phyloP scores from a whole-genome alignment of 2,329 filamentous ascomycete species.

The Alternaria gaisen region DNA sequence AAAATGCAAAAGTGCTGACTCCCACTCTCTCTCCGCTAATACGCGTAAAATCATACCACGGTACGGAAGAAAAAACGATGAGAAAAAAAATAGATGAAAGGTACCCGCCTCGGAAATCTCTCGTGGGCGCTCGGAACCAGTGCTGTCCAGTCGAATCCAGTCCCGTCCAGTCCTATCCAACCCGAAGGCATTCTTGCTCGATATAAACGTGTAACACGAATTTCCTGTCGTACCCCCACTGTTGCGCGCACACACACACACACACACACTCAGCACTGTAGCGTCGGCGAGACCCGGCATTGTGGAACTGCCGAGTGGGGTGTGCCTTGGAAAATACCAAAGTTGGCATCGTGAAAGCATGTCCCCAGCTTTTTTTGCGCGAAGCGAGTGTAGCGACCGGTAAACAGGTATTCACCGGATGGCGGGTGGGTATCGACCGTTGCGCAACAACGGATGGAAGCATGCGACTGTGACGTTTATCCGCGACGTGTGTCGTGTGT shows the following conservation, averaged over 20 bases:
- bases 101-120: neutral
- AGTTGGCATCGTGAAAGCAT: neutral
- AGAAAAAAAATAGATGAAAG: neutral
- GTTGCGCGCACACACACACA: neutral
- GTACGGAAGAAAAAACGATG: neutral
- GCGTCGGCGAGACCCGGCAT: constrained; percentile 23
- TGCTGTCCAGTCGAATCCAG: too few relatives aligned
- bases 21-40: constrained; percentile 5
- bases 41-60: constrained; percentile 5
- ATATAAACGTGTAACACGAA: constrained; percentile 8
- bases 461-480: neutral
- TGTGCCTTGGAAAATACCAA: neutral
- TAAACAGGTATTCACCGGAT: constrained; percentile 6
- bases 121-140: neutral
- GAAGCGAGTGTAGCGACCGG: neutral
- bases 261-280: neutral
- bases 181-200: neutral
- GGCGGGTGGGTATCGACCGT: neutral
- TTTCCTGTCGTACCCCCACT: constrained; percentile 1
- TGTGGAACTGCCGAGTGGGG: constrained; percentile 9
- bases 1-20: neutral
- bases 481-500: constrained; percentile 4
- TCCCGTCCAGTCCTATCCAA: too few relatives aligned
- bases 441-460: neutral
- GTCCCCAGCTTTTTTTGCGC: neutral